Evolutionary conservation across 2,329 filamentous ascomycete genomes (phyloP).

Genomic region (Dothidotthia symphoricarpi): DNA sequence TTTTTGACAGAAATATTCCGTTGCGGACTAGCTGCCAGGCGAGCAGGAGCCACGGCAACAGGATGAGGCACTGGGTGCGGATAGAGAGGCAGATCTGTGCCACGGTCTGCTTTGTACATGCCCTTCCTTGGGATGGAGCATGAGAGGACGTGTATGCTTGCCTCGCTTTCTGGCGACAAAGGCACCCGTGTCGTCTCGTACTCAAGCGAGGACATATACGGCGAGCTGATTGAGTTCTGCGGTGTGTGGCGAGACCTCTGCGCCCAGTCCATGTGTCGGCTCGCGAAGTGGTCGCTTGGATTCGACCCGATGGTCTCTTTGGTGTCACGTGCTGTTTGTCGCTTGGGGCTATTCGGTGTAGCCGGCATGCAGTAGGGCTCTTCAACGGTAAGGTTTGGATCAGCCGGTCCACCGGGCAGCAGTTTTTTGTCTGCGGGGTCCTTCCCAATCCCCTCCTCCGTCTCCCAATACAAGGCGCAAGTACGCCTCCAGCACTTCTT

Average conservation of each 20-base stretch:
- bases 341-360: slow-evolving; percentile 26
- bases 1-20: slow-evolving; percentile 27
- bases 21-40: slow-evolving; percentile 33
- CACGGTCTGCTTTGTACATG: slow-evolving; percentile 34
- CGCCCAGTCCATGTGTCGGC: slow-evolving; percentile 42
- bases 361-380: slow-evolving; percentile 14
- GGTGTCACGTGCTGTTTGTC: slow-evolving; percentile 22
- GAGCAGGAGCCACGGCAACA: slow-evolving; percentile 22
- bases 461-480: slow-evolving; percentile 87
- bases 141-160: slow-evolving; percentile 58
- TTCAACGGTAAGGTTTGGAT: slow-evolving; percentile 23
- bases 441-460: slow-evolving; percentile 59
- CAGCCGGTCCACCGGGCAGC: slow-evolving; percentile 70
- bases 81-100: slow-evolving; percentile 42
- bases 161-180: slow-evolving; percentile 47
- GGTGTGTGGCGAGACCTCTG: slow-evolving; percentile 37
- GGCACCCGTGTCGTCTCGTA: slow-evolving; percentile 37
- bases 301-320: slow-evolving; percentile 40
- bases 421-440: slow-evolving; percentile 67
- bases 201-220: slow-evolving; percentile 35
- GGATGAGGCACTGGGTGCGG: slow-evolving; percentile 39
- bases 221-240: slow-evolving; percentile 39
- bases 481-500: slow-evolving; percentile 97
- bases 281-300: slow-evolving; percentile 41
- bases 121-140: slow-evolving; percentile 58